These are phyloP conservation scores for Actinomucor elegans DNA, from an alignment of 371 early-diverging fungal species.

Conservation along the genomic window DNA sequence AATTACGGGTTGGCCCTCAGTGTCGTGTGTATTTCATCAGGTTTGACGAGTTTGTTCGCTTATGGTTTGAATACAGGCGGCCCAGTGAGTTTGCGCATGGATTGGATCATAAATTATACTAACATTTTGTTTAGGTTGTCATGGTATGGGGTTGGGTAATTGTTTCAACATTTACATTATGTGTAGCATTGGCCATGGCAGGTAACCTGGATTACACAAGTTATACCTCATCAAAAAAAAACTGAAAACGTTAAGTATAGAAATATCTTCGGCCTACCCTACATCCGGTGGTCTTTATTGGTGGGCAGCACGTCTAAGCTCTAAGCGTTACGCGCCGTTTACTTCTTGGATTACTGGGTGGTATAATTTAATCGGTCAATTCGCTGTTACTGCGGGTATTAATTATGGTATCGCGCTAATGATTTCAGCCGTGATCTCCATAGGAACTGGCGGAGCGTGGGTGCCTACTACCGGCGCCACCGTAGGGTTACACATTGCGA, in stretches of 20 bases:
- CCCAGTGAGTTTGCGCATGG: constrained; percentile 24
- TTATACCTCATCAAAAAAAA: not conserved
- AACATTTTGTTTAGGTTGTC: constrained; percentile 17
- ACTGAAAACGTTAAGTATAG: constrained; percentile 17
- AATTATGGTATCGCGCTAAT: constrained; percentile 56
- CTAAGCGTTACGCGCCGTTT: constrained; percentile 30
- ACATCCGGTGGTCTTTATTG: constrained; percentile 72
- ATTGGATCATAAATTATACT: no score
- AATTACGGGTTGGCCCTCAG: constrained; percentile 39
- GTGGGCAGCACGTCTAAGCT: constrained; percentile 53
- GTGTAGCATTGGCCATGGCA: constrained; percentile 64
- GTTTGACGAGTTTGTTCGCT: constrained; percentile 35
- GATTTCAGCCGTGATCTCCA: constrained; percentile 46
- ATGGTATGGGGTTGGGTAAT: constrained; percentile 58
- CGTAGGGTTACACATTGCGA: constrained; percentile 51
- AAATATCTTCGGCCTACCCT: constrained; percentile 69
- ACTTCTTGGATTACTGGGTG: constrained; percentile 48
- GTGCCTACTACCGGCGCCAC: constrained; percentile 40
- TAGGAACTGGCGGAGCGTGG: constrained; percentile 44
- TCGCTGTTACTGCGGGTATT: constrained; percentile 53
- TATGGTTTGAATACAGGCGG: constrained; percentile 43
- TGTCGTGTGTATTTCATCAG: constrained; percentile 42
- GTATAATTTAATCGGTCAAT: constrained; percentile 45
- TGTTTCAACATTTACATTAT: constrained; percentile 54
- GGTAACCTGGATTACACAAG: constrained; percentile 29